Evolutionary conservation across 1,139 yeast genomes (phyloP).

Genomic region (Scheffersomyces lignicola): DNA sequence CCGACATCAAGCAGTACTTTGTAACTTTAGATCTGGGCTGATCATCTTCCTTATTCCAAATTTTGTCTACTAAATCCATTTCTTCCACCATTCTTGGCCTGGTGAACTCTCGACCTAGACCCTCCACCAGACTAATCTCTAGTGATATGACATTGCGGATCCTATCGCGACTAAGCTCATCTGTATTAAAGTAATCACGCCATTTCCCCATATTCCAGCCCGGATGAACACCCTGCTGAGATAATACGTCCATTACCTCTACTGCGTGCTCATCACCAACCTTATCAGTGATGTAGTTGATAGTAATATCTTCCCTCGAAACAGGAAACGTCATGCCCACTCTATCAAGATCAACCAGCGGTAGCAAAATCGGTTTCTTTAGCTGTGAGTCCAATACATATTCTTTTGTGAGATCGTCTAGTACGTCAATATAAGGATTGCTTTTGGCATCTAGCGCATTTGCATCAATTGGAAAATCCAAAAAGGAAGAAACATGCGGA

Average conservation of each 20-base stretch:
- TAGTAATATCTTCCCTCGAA: constrained; percentile 40
- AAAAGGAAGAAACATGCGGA: constrained; percentile 55
- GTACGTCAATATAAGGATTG: constrained; percentile 16
- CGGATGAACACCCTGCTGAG: constrained; percentile 63
- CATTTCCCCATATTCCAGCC: constrained; percentile 75
- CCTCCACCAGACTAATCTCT: constrained; percentile 64
- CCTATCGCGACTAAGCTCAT: constrained; percentile 52
- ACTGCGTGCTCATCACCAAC: constrained; percentile 66
- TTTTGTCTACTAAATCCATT: constrained; percentile 67
- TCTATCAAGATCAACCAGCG: constrained; percentile 25
- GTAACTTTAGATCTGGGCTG: constrained; percentile 66
- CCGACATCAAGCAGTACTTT: constrained; percentile 87
- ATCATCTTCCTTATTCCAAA: constrained; percentile 48
- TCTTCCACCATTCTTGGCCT: constrained; percentile 70
- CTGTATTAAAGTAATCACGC: constrained; percentile 67
- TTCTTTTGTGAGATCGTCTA: constrained; percentile 32
- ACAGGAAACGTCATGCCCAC: constrained; percentile 44
- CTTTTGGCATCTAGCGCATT: constrained; percentile 6
- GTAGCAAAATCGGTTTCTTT: constrained; percentile 31
- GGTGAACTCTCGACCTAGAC: constrained; percentile 48
- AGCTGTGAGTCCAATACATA: constrained; percentile 30
- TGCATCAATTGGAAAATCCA: constrained; percentile 18
- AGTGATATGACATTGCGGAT: constrained; percentile 79
- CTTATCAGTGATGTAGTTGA: constrained; percentile 55
- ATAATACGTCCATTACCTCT: constrained; percentile 88